phyloP scores from a whole-genome alignment of 345 rosid species.

The Dovyalis caffra region DNA sequence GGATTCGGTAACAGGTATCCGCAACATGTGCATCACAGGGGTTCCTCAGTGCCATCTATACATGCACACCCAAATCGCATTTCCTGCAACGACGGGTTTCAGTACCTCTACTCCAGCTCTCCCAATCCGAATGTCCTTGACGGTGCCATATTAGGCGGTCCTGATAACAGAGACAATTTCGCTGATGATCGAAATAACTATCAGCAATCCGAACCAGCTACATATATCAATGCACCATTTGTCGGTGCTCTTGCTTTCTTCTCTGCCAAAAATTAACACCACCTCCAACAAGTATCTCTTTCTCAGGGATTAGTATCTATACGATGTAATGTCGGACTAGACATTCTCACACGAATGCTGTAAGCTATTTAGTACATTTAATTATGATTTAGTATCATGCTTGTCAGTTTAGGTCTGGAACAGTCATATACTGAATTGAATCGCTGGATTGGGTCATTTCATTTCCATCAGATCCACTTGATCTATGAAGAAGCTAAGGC shows the following conservation, averaged over 20 bases:
- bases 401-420: neutral
- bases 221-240: conserved; percentile 90
- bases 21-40: conserved; percentile 81
- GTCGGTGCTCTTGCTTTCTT: conserved; percentile 86
- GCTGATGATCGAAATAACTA: conserved; percentile 73
- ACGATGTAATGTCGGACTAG: neutral
- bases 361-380: too few relatives aligned
- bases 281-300: neutral
- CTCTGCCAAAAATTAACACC: conserved; percentile 24
- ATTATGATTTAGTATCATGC: neutral
- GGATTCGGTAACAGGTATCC: conserved; percentile 80
- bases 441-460: neutral
- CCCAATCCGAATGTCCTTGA: conserved; percentile 86
- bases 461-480: neutral
- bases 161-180: conserved; percentile 68
- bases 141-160: conserved; percentile 93
- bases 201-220: conserved; percentile 91
- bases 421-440: neutral
- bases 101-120: conserved; percentile 53
- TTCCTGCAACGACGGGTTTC: conserved; percentile 71
- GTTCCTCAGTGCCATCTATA: conserved; percentile 75
- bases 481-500: neutral
- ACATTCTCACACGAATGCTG: neutral
- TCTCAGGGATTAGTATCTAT: neutral
- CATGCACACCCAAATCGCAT: conserved; percentile 64